Base-by-base conservation (phyloP, 768 basidiomycete genomes). In the Cubamyces lactineus region DNA sequence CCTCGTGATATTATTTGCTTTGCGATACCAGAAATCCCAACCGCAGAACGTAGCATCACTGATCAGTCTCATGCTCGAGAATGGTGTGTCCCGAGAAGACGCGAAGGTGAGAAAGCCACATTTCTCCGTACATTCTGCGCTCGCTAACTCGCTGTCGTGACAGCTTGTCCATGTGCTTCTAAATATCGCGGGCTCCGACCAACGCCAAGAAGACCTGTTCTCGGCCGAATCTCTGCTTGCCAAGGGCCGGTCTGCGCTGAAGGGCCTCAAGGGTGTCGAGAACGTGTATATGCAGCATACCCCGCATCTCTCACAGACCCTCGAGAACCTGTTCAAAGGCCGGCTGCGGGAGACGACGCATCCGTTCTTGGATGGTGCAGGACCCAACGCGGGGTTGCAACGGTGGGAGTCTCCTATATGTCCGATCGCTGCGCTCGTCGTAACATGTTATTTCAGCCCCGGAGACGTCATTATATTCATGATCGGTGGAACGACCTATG, bases 231-330 rank as follows among this genome's bases (percentile, higher is more conserved):
- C 95, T 15, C 78, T 99, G 51, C 86, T 99, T 64, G 93, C 94
- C 2, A 91, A 95, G 71, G 97, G 97, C 2, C 88, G 94, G 57
- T 95, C 92, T 30, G 97, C 96, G 0, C 73, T 99, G 68, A 98
- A 98, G 72, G 97, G 97, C 6, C 79, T 99, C 49, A 97, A 97
- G 93, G 97, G 97, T 2, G 96, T 98, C 4, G 97, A 99, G 76
- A 99, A 99, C 69, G 96, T 98, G 16, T 99, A 98, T 73, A 99
- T 94, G 58, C 97, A 98, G 68, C 97, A 98, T 69, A 88, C 87
- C 16, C 97, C 97, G 7, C 95, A 96, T 74, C 79, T 99, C 5
- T 87, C 91, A 1, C 90, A 97, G 70, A 98, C 96, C 2, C 76
- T 98, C 16, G 97, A 99, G 69, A 83, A 91, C 54, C 76, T 99